Evolutionary conservation across 495 filamentous ascomycete genomes (phyloP).

Genomic region (Venustampulla echinocandica): DNA sequence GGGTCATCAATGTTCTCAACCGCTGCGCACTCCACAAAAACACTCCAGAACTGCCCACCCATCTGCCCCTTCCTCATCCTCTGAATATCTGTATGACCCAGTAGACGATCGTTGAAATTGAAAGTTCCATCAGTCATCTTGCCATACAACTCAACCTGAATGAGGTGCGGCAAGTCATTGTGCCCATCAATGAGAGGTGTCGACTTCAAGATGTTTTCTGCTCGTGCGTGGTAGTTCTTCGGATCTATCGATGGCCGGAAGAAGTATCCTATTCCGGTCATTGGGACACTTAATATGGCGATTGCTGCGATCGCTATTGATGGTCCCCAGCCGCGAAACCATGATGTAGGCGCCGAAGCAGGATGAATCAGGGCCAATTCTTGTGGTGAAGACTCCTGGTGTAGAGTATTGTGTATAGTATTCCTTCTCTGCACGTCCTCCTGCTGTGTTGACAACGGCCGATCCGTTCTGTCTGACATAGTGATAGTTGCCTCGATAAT

Average conservation of each 20-base stretch:
- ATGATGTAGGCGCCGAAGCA: not conserved
- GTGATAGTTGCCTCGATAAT: not conserved
- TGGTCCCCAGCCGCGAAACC: not conserved
- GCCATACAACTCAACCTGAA: conserved; percentile 26
- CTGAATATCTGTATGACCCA: conserved; percentile 22
- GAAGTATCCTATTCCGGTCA: not conserved
- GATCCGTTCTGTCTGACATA: not conserved
- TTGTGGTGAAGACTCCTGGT: not conserved
- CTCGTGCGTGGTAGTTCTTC: not conserved
- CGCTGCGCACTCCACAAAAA: conserved; percentile 15
- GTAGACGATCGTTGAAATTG: conserved; percentile 23
- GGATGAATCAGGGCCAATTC: not conserved
- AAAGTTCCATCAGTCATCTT: conserved; percentile 23
- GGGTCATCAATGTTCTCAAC: not conserved
- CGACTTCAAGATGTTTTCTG: not conserved
- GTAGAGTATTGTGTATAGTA: not conserved
- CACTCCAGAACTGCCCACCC: conserved; percentile 32
- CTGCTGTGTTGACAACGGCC: not conserved
- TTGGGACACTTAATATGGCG: not conserved
- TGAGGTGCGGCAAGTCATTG: conserved; percentile 27
- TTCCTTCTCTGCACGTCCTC: not conserved
- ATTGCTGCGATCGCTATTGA: not conserved
- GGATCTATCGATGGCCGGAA: not conserved
- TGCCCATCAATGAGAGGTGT: conserved; percentile 26
- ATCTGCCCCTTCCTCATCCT: conserved; percentile 21